Evolutionary conservation across 768 basidiomycete species (phyloP).

Genomic region (Tricholoma hemisulphureum): DNA sequence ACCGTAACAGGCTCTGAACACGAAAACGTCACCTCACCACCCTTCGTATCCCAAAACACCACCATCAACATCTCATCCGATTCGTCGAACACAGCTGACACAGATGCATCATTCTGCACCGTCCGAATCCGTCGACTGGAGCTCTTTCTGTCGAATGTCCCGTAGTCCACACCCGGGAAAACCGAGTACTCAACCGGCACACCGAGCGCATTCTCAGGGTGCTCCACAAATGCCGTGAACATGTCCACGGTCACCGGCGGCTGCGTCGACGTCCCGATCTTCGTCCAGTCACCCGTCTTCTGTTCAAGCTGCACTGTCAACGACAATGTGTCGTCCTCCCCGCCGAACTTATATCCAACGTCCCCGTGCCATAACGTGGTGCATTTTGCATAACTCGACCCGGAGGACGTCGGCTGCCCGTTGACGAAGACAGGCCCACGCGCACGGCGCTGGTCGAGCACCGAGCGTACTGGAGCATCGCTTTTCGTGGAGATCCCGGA

Average conservation of each 20-base stretch:
- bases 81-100: constrained; percentile 53
- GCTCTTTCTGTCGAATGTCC: constrained; percentile 40
- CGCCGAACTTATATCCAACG: constrained; percentile 58
- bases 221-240: constrained; percentile 63
- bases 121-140: constrained; percentile 29
- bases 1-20: constrained; percentile 31
- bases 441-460: constrained; percentile 63
- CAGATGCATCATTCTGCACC: constrained; percentile 44
- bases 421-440: constrained; percentile 48
- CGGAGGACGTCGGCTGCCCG: constrained; percentile 24
- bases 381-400: constrained; percentile 29
- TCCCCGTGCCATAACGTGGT: constrained; percentile 58
- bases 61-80: constrained; percentile 41
- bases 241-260: constrained; percentile 58
- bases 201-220: constrained; percentile 27
- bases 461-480: constrained; percentile 51
- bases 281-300: constrained; percentile 59
- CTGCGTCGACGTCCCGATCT: constrained; percentile 59
- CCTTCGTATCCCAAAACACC: constrained; percentile 54
- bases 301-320: constrained; percentile 42
- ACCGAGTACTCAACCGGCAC: constrained; percentile 51
- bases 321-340: constrained; percentile 23
- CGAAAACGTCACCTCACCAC: constrained; percentile 43
- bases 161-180: constrained; percentile 50
- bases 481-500: constrained; percentile 47